Base-by-base conservation (phyloP, 1,284 basidiomycete genomes). In the Volvariella surrecta region DNA sequence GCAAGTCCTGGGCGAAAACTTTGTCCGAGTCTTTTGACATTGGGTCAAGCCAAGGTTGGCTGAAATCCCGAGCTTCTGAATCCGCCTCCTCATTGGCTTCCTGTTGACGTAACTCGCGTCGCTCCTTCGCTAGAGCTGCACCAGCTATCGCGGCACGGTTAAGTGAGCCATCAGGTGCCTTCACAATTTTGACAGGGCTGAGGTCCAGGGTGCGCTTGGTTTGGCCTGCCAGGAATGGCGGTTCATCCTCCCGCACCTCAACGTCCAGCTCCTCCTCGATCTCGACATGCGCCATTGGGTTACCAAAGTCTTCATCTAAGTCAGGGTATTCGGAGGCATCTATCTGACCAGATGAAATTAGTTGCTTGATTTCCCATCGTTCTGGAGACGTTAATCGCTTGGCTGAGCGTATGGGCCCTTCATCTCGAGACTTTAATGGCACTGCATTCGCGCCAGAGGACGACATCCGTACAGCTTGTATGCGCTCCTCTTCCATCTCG, bases 351-450 rank as follows among this genome's bases (percentile, higher is more conserved):
- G 92, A 96, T 0, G 96, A 91, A 49, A 99, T 97, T 47, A 99
- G 79, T 62, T 99, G 96, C 62, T 98, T 97, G 62, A 99, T 90
- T 68, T 99, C 96, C 91, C 95, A 99, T 17, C 96, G 80, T 62
- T 99, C 96, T 0, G 96, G 96, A 19, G 90, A 94, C 1, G 95
- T 95, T 45, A 99, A 68, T 13, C 96, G 80, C 59, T 95, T 95
- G 1, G 91, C 90, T 13, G 86, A 88, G 17, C 86, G 73, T 13
- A 79, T 71, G 15, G 62, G 73, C 13, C 58, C 69, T 38, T 76
- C 73, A 40, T 75, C 74, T 45, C 67, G 67, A 13, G 73, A 67
- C 35, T 72, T 72, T 37, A 81, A 69, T 40, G 76, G 87, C 45
- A 82, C 67, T 39, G 77, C 77, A 54, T 84, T 92, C 45, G 79